Percentiles rank a stretch among this genome's conserved stretches.
Evolutionary conservation across 2,329 filamentous ascomycete genomes (phyloP).

Genomic region (Dothideomycetidae sp.): DNA sequence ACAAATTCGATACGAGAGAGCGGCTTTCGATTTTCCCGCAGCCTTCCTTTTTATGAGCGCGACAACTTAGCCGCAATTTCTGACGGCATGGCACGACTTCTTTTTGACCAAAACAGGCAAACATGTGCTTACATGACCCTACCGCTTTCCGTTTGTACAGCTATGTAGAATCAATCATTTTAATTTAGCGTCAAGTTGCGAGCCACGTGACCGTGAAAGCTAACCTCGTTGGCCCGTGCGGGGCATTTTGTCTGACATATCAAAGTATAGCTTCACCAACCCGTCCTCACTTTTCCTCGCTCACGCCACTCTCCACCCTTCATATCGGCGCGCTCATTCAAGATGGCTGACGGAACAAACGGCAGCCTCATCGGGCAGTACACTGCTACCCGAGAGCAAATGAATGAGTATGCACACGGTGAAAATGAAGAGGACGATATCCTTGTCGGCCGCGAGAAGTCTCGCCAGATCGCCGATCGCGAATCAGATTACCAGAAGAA

Average conservation of each 20-base stretch:
- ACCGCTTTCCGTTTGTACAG: too few relatives aligned
- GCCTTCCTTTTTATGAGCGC: not conserved
- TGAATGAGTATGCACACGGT: constrained; percentile 84
- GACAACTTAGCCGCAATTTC: too few relatives aligned
- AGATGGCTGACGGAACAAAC: constrained; percentile 41
- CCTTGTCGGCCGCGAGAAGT: constrained; percentile 71
- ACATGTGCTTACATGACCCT: too few relatives aligned
- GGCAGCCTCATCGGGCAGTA: constrained; percentile 85
- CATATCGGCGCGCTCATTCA: not conserved
- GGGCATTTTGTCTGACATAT: not conserved
- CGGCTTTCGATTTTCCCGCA: too few relatives aligned
- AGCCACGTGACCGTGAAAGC: too few relatives aligned
- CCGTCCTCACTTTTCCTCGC: not conserved
- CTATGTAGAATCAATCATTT: too few relatives aligned
- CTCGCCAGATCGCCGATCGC: constrained; percentile 77
- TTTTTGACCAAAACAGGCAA: too few relatives aligned
- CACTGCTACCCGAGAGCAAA: constrained; percentile 79
- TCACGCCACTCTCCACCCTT: not conserved
- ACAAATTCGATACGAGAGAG: not conserved
- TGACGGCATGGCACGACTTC: too few relatives aligned
- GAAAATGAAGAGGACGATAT: constrained; percentile 89
- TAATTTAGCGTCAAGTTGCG: too few relatives aligned
- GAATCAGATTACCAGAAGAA: constrained; percentile 98
- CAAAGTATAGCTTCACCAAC: not conserved
- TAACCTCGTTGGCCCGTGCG: constrained; percentile 1